Base-by-base conservation (phyloP, 164 flowering plant genomes). In the Chimonanthus praecox region DNA sequence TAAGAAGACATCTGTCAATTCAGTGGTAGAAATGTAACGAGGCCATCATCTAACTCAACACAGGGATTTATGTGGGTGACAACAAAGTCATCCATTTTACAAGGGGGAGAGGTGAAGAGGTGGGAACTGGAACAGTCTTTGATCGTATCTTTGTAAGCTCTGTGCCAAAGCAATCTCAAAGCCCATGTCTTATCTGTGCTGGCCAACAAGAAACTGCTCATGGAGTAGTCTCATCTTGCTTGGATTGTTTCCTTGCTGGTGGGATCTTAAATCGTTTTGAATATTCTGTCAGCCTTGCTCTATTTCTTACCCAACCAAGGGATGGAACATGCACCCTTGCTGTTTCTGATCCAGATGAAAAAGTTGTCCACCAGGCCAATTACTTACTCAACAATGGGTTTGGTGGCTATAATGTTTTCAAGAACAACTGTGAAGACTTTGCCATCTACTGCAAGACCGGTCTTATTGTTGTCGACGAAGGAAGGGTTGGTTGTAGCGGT, bases 61-160 rank as follows among this genome's bases (percentile, higher is more conserved):
- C 79, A 91, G 94, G 97, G 13, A 91, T 91, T 75, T 92, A 89
- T 70, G 74, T 91, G 69, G 99, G 97, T 8, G 87, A 94, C 69
- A 80, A 88, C 74, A 88, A 79, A 74, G 98, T 94, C 72, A 80
- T 94, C 75, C 95, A 94, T 74, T 94, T 94, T 83, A 92, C 98
- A 7, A 84, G 98, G 79, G 88, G 84, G 10, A 87, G 94, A 72
- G 82, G 82, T 43, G 90, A 88, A 77, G 97, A 94, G 84, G 92
- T 92, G 33, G 97, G 95, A 47, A 92, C 97, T 0, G 97, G 99
- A 5, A 94, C 98, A 0, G 83, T 85, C 48, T 72, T 94, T 48
- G 99, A 94, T 82, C 16, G 80, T 74, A 78, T 94, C 46, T 71
- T 91, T 20, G 64, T 81, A 9, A 83, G 87, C 81, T 83, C 84